Evolutionary conservation across 495 filamentous ascomycete genomes (phyloP), one percentile per base, ranked within the genome.

Genomic region (Xylaria intraflava): DNA sequence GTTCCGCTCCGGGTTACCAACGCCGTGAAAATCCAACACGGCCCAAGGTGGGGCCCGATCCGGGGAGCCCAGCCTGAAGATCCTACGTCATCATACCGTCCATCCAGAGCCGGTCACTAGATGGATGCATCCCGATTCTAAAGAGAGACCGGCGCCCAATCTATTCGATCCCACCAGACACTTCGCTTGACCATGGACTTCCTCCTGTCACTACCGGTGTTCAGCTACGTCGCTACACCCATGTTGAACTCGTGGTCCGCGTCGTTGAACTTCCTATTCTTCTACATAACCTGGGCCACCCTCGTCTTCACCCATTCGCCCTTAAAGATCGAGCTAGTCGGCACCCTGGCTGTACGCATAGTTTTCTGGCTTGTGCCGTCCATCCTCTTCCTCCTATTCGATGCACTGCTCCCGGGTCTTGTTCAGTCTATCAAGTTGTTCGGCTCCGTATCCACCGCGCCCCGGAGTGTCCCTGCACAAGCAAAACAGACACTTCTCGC

Each of bases 221-320:
- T 88, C 22, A 86, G 83, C 78, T 74, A 78, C 83, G 66, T 83
- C 80, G 67, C 73, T 49, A 65, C 73, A 17, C 72, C 74, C 6
- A 65, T 72, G 17, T 55, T 78, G 24, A 75, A 73, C n/a, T 80
- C 80, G 9, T 90, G 84, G 70, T 84, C 83, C 41, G 90, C 89
- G 2, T 88, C 81, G 11, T 72, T 95, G 52, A 96, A 95, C 64
- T 63, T 95, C 16, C 65, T 95, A 43, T 92, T 95, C 72, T 95
- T 96, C 72, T 92, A 89, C 67, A 81, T 84, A 68, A 92, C 88
- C 65, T 96, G 91, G 91, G 81, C 82, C 7, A 92, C 89, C 0
- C 78, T 96, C 9, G 80, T 93, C 2, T 72, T 90, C 16, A 86
- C 85, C 30, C 86, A 94, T 58, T 70, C 83, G 0, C 84, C 88